Conservation (phyloP, 1,284 basidiomycete genomes). For the Cutaneotrichosporon arboriforme region DNA sequence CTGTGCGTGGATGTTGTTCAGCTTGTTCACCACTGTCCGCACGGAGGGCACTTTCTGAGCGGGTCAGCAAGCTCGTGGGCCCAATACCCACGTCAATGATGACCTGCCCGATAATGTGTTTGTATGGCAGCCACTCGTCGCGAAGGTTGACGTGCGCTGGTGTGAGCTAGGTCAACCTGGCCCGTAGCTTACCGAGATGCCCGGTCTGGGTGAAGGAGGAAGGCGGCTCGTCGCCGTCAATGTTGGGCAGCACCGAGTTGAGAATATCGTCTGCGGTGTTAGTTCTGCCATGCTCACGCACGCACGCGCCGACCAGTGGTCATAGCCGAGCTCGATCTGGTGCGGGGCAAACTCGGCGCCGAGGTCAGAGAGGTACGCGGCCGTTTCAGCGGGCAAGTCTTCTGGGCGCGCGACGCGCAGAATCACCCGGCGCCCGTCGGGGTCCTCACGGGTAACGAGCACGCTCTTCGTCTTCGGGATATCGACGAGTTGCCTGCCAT, state of each 20-base stretch:
- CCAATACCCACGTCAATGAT: slow-evolving; percentile 69
- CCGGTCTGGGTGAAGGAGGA: slow-evolving; percentile 83
- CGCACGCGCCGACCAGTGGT: slow-evolving; percentile 77
- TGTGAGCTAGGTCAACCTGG: neutral
- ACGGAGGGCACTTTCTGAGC: slow-evolving; percentile 73
- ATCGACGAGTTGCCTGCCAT: slow-evolving; percentile 56
- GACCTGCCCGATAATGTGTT: slow-evolving; percentile 82
- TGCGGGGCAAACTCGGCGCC: slow-evolving; percentile 57
- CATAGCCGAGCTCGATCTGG: slow-evolving; percentile 64
- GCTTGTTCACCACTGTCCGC: slow-evolving; percentile 91
- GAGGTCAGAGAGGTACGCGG: slow-evolving; percentile 56
- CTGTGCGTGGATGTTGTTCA: slow-evolving; percentile 76
- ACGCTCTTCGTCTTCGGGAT: slow-evolving; percentile 63
- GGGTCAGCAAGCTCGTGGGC: neutral
- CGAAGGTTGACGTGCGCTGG: slow-evolving; percentile 81
- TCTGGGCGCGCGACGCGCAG: slow-evolving; percentile 59
- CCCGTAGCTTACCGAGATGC: slow-evolving; percentile 67
- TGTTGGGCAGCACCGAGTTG: slow-evolving; percentile 67
- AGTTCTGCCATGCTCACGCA: neutral
- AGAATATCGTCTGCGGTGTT: slow-evolving; percentile 67
- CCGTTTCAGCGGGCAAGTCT: slow-evolving; percentile 57
- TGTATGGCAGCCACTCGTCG: slow-evolving; percentile 85
- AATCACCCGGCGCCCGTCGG: slow-evolving; percentile 57
- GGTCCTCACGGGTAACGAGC: slow-evolving; percentile 53
- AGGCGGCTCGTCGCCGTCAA: slow-evolving; percentile 70